A percentile compares a stretch with the other conserved stretches of the same genome.
These are phyloP conservation scores for Geotrichum ghanense DNA, from an alignment of 805 yeast genomes.

Conservation along the genomic window DNA sequence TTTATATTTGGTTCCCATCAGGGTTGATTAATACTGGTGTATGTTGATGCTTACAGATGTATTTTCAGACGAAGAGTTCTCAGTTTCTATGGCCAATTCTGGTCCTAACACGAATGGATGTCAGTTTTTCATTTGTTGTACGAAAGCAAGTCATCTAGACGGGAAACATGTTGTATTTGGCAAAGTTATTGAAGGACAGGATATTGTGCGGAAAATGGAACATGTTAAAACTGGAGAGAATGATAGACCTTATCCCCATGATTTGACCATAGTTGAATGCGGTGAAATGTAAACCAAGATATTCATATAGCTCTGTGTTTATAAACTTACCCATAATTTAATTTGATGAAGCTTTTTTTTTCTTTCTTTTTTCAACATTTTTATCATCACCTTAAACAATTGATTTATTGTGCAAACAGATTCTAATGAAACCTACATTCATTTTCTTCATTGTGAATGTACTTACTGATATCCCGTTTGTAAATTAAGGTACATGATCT, in stretches of 20 bases:
- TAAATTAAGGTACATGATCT: too few relatives aligned
- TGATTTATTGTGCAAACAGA: too few relatives aligned
- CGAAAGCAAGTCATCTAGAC: constrained; percentile 29
- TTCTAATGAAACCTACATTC: too few relatives aligned
- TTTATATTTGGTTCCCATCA: too few relatives aligned
- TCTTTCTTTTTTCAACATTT: too few relatives aligned
- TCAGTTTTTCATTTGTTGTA: constrained; percentile 40
- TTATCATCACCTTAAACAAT: too few relatives aligned
- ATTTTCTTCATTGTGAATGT: too few relatives aligned
- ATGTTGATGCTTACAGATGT: too few relatives aligned
- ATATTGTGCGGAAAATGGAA: constrained; percentile 20
- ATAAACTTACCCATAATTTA: too few relatives aligned
- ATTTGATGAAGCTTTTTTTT: too few relatives aligned
- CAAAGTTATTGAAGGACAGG: constrained; percentile 32
- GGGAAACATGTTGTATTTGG: constrained; percentile 43
- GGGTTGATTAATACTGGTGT: too few relatives aligned
- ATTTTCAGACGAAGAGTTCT: constrained; percentile 27
- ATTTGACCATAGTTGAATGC: constrained; percentile 24
- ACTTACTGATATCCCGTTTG: too few relatives aligned
- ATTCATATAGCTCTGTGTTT: background rate
- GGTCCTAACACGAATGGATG: constrained; percentile 54
- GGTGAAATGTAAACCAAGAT: constrained; percentile 25
- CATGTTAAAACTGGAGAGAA: constrained; percentile 22
- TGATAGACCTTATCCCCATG: constrained; percentile 23
- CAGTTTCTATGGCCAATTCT: constrained; percentile 49